Base-by-base conservation (phyloP, 768 basidiomycete genomes). In the Hypsizygus marmoreus region DNA sequence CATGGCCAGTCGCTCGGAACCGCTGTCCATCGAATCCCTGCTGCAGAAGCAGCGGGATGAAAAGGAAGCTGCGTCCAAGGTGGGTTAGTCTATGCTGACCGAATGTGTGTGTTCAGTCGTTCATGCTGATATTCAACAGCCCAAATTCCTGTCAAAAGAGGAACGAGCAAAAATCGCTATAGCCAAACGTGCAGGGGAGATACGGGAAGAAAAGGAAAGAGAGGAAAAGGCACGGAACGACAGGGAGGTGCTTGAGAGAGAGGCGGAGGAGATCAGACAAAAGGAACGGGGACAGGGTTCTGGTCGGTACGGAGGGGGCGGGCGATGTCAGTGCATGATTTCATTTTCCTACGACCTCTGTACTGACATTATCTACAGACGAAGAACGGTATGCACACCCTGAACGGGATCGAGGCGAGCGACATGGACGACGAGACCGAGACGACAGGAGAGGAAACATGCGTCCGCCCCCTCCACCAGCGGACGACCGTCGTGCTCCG, bases 131-230 rank as follows among this genome's bases (percentile, higher is more conserved):
- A 52, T 32, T 50, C 38, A 45, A 25, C 67, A 97, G 94, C 95
- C 95, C 26, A 95, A 84, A 67, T 98, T 98, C 72, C 74, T 98
- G 11, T 82, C 90, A 2, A 98, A 91, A 68, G 91, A 94, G 54
- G 90, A 97, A 59, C 82, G 95, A 38, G 91, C 91, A 13, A 82
- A 82, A 59, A 69, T 97, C 26, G 95, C 95, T 3, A 88, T 97
- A 49, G 84, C 86, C 12, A 89, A 91, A 57, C 85, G 95, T 11
- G 79, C 84, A 14, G 79, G 87, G 47, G 95, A 97, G 62, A 86
- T 97, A 30, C 77, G 72, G 40, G 82, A 82, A 33, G 79, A 91
- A 59, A 83, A 76, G 49, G 82, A 80, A 43, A 77, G 73, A 38
- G 84, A 86, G 14, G 87, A 91, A 35, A 69, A 68, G 5, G 48